Evolutionary conservation across 352 stramenopile genomes (phyloP).

Genomic region (Phytophthora macrochlamydospora): DNA sequence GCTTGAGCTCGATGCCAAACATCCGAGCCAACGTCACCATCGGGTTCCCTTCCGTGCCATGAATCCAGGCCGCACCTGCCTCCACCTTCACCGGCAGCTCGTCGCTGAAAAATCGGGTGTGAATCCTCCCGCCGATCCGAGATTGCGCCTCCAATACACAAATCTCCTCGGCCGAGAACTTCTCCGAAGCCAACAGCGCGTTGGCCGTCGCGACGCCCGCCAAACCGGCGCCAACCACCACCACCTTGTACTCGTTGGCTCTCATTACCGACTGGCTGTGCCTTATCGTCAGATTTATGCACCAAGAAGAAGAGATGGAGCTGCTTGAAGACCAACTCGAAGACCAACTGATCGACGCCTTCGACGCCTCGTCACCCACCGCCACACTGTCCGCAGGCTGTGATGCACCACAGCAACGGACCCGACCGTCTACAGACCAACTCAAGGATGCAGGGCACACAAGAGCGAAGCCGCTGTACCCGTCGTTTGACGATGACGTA

Average conservation of each 20-base stretch:
- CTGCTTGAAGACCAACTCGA: slow-evolving; percentile 46
- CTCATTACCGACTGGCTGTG: slow-evolving; percentile 27
- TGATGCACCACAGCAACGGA: slow-evolving; percentile 1
- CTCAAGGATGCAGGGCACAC: slow-evolving; percentile 1
- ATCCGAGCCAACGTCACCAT: slow-evolving; percentile 41
- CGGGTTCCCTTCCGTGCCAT: slow-evolving; percentile 46
- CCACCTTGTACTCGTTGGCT: slow-evolving; percentile 31
- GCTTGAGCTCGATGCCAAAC: slow-evolving; percentile 44
- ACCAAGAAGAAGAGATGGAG: slow-evolving; percentile 25
- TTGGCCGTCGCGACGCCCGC: slow-evolving; percentile 47
- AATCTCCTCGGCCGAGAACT: slow-evolving; percentile 35
- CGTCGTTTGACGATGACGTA: slow-evolving; percentile 26
- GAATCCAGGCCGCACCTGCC: slow-evolving; percentile 58
- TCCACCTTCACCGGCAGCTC: slow-evolving; percentile 50
- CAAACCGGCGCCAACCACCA: slow-evolving; percentile 51
- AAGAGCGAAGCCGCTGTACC: slow-evolving; percentile 24
- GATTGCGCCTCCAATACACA: slow-evolving; percentile 51
- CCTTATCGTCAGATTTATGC: not conserved
- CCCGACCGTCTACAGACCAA: slow-evolving; percentile 1
- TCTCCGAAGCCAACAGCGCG: slow-evolving; percentile 33
- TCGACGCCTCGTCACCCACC: slow-evolving; percentile 40
- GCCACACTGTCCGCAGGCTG: not conserved
- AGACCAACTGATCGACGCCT: slow-evolving; percentile 68
- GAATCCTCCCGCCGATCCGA: slow-evolving; percentile 54
- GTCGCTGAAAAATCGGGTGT: slow-evolving; percentile 46